Base-by-base conservation (phyloP, 108 stramenopile species). In the Aurantiochytrium sp. region DNA sequence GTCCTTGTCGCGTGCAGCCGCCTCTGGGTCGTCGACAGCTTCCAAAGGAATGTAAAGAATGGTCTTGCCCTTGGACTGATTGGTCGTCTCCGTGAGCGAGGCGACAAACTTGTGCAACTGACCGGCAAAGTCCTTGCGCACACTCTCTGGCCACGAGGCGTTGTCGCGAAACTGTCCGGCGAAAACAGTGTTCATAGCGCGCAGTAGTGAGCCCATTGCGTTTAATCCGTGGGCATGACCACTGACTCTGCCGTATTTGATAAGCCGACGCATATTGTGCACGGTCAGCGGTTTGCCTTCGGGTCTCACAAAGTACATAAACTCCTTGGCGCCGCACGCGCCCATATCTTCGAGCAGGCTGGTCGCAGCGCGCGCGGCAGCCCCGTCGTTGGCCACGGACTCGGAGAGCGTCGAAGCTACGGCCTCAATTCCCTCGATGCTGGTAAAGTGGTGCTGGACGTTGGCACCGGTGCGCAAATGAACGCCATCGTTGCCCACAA, bases 61-160 rank as follows among this genome's bases (percentile, higher is more conserved):
- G 12, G 95, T 95, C 88, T 94, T 93, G 43, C 94, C 93, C 53
- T 91, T 49, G 12, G 87, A 90, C 59, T 90, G 88, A 44, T 93
- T 88, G 21, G 90, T 44, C 12, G 92, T 57, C 58, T 95, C 93
- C 47, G 93, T 93, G n/a, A 95, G 92, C 5, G 92, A 71, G 1
- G 94, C 95, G 93, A 94, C 94, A 89, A 94, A 94, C 47, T 89
- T 89, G 64, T 95, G 95, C 44, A 92, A 72, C 58, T 95, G 93
- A 1, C 93, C 93, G 0, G 92, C 91, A 5, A 95, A 89, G 43
- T 94, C 95, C 71, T 91, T 94, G 19, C 88, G 87, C 5, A 93
- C 91, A 51, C 92, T 89, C 88, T 93, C 94, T 0, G 94, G 94
- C 93, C 93, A 58, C 18, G 87, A 28, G 16, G 59, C 57, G 43